These are phyloP conservation scores for Sorghum bicolor DNA, from an alignment of 176 grass and related monocot genomes.

Conservation along the genomic window Sorghum_bicolor_NCBIv3 NC_012872.2:73550501-73551000, in stretches of 20 bases:
- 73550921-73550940: constrained; percentile 52
- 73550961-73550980: constrained; percentile 66
- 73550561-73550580: constrained; percentile 72
- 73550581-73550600: constrained; percentile 38
- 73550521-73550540: constrained; percentile 67
- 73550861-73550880: constrained; percentile 63
- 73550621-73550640: not conserved
- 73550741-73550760: constrained; percentile 68
- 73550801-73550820: constrained; percentile 50
- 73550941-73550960: constrained; percentile 62
- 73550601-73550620: not conserved
- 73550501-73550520: constrained; percentile 47
- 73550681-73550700: constrained; percentile 40
- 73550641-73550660: not conserved
- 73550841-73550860: constrained; percentile 57
- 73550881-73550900: constrained; percentile 49
- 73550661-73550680: not conserved
- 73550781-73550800: constrained; percentile 67
- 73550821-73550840: constrained; percentile 46
- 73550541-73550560: constrained; percentile 85
- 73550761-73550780: constrained; percentile 71
- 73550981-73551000: constrained; percentile 41
- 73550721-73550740: constrained; percentile 49
- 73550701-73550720: constrained; percentile 54
- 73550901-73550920: constrained; percentile 48